Conservation (phyloP, 2,329 filamentous ascomycete genomes). For the Phialophora macrospora region DNA sequence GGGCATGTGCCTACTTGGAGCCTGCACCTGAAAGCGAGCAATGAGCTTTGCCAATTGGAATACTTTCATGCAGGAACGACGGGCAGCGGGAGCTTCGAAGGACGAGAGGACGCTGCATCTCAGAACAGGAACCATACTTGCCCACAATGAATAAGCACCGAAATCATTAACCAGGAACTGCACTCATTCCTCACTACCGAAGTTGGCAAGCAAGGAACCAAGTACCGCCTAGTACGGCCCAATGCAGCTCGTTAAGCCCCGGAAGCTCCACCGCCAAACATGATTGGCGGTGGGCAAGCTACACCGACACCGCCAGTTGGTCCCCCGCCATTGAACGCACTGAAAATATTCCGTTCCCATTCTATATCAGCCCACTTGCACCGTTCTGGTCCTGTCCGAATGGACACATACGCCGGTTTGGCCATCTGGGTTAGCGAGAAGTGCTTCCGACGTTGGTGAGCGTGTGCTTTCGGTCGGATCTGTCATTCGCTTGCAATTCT, state of each 20-base stretch:
- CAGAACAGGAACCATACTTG: neutral
- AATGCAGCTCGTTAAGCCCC: neutral
- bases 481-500: conserved; percentile 31
- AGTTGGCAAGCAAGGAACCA: neutral
- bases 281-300: neutral
- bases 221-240: neutral
- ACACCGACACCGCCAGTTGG: conserved; percentile 19
- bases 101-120: neutral
- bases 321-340: neutral
- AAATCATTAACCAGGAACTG: neutral
- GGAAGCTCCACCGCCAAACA: conserved; percentile 12
- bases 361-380: conserved; percentile 16
- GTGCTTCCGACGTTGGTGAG: neutral
- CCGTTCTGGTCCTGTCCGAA: conserved; percentile 16
- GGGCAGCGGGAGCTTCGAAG: conserved; percentile 1
- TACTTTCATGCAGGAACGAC: conserved; percentile 16
- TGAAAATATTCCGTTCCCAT: conserved; percentile 9
- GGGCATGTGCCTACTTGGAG: conserved; percentile 6
- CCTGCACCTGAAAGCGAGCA: neutral
- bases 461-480: conserved; percentile 30
- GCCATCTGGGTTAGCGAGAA: conserved; percentile 32
- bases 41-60: conserved; percentile 10
- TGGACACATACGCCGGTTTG: conserved; percentile 16
- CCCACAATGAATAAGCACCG: neutral
- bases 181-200: neutral